Evolutionary conservation across 176 grass and related monocot species (phyloP), one percentile per base, ranked within the genome.

Genomic region (Dactylis glomerata): DNA sequence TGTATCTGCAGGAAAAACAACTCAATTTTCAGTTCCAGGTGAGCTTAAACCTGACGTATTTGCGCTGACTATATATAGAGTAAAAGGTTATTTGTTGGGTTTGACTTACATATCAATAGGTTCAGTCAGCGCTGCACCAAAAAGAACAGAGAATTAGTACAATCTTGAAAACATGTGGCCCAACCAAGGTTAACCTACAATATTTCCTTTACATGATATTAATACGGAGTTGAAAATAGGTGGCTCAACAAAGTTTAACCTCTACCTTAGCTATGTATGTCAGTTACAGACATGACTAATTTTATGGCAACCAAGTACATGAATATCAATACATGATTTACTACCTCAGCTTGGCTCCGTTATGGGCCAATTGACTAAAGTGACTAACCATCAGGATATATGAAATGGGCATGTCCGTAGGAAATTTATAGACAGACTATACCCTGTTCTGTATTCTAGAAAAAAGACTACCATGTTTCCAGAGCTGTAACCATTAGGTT

Each of bases 91-190:
- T 78, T 38, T 64, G 57, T 24, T 23, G 16, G 19, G 22, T 13
- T 47, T 72, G 20, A 92, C 92, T 85, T 90, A 94, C 90, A 94
- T 87, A 28, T 92, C 92, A 65, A 94, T 92, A 59, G 92, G 90
- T 51, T 94, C 92, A 73, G 87, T 92, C 58, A 90, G 85, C 23
- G 92, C 90, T 94, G 92, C 82, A 92, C 76, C 45, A 82, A 41
- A 88, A 15, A 73, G 12, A 87, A 42, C 41, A 42, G 8, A 42
- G 41, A 87, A 51, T 89, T 26, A 69, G 82, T 61, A 81, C 12
- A 59, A 63, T 1, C 8, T 42, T 9, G 41, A 42, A 88, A 33
- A 57, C 0, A 52, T 8, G 34, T 8, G 27, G 20, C 33, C 70
- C 26, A 86, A 23, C 4, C 62, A 74, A 32, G 2, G 3, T 34